Conservation (phyloP, 805 yeast species). For the Lachancea kluyveri region DNA sequence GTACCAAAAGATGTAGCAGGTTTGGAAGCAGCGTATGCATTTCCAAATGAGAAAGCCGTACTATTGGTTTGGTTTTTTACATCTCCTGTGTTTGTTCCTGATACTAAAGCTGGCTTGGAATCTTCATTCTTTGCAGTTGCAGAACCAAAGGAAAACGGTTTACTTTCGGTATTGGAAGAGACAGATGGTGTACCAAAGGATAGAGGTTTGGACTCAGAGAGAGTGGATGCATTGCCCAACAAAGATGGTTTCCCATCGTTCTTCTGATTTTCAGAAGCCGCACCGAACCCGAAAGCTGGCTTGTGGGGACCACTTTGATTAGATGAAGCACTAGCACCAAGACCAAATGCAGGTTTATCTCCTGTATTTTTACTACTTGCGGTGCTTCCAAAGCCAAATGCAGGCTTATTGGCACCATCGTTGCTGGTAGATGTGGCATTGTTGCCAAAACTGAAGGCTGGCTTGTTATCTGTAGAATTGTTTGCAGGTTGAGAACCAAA, state of each 20-base stretch:
- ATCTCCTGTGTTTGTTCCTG: conserved; percentile 4
- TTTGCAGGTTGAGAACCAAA: conserved; percentile 8
- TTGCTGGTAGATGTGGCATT: background rate
- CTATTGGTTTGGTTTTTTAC: too few relatives aligned
- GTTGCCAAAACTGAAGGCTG: conserved; percentile 10
- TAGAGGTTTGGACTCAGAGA: conserved; percentile 14
- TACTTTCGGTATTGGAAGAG: conserved; percentile 5
- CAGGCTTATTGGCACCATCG: conserved; percentile 9
- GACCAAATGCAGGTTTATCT: conserved; percentile 10
- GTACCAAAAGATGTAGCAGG: conserved; percentile 14
- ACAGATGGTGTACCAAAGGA: conserved; percentile 24
- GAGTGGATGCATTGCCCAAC: conserved; percentile 1
- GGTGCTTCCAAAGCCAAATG: conserved; percentile 14
- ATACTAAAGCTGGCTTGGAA: conserved; percentile 11
- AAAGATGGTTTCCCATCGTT: too few relatives aligned
- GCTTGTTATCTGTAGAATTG: conserved; percentile 7
- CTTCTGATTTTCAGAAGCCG: background rate
- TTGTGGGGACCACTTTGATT: conserved; percentile 4
- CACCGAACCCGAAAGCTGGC: conserved; percentile 12
- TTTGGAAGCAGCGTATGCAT: background rate
- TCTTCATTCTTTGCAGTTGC: conserved; percentile 6
- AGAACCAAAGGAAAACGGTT: conserved; percentile 9
- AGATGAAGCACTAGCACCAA: conserved; percentile 9
- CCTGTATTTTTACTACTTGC: conserved; percentile 6
- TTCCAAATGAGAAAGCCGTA: too few relatives aligned